Evolutionary conservation across 768 basidiomycete genomes (phyloP).

Genomic region (Chlorophyllum brunneum): DNA sequence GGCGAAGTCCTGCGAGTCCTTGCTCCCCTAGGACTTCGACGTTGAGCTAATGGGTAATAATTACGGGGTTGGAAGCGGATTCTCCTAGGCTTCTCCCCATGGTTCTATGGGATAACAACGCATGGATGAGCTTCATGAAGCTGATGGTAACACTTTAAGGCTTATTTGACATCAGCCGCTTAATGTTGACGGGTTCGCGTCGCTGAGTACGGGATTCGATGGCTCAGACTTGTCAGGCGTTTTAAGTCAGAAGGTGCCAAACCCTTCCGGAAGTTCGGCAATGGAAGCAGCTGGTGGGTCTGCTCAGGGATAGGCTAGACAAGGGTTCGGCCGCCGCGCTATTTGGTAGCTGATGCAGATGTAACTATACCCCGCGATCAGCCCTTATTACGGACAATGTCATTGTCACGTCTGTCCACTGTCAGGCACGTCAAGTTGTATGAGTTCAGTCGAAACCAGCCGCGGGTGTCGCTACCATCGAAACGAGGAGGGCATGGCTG

Average conservation of each 20-base stretch:
- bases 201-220: background rate
- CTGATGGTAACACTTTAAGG: no score
- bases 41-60: background rate
- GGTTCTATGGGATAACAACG: background rate
- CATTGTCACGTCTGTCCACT: constrained; percentile 2
- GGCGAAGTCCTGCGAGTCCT: background rate
- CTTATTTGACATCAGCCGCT: no score
- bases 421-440: background rate
- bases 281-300: background rate
- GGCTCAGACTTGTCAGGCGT: background rate
- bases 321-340: background rate
- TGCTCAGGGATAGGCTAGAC: background rate
- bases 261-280: constrained; percentile 1
- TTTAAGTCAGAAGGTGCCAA: constrained; percentile 1
- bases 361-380: background rate
- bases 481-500: background rate
- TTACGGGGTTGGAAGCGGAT: background rate
- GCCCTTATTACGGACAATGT: background rate
- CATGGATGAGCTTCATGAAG: background rate
- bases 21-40: background rate
- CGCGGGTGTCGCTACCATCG: constrained; percentile 1
- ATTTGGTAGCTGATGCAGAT: background rate
- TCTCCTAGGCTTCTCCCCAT: background rate
- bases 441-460: background rate
- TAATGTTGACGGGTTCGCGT: background rate